Conservation (phyloP, 78 protist genomes). For the Dictyostelium purpureum region DNA sequence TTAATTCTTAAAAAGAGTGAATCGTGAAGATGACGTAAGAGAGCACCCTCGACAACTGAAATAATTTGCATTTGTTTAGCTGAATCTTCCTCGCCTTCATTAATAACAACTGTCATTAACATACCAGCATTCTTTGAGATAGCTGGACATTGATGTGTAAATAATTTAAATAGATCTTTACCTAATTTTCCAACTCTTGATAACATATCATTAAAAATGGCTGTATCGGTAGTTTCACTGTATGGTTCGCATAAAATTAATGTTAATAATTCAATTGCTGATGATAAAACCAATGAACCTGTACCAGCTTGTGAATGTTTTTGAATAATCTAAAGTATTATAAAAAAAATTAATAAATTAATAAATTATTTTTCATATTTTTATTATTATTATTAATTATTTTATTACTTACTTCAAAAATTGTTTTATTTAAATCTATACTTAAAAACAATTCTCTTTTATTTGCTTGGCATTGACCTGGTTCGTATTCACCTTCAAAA, state of each 20-base stretch:
- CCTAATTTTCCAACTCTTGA: constrained; percentile 75
- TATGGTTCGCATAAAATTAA: constrained; percentile 88
- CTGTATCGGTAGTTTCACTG: constrained; percentile 85
- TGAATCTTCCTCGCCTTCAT: constrained; percentile 83
- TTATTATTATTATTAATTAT: too few relatives aligned
- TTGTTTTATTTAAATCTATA: constrained; percentile 54
- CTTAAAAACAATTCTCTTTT: constrained; percentile 45
- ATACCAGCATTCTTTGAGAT: constrained; percentile 88
- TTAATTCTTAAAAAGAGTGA: constrained; percentile 48
- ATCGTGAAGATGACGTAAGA: constrained; percentile 70
- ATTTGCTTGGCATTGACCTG: constrained; percentile 52
- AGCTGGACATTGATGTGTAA: constrained; percentile 83
- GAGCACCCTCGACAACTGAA: constrained; percentile 88
- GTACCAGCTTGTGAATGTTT: constrained; percentile 78
- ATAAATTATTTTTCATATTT: too few relatives aligned
- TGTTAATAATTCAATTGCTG: constrained; percentile 87
- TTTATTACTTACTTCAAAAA: constrained; percentile 17
- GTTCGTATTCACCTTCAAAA: constrained; percentile 59
- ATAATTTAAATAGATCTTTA: constrained; percentile 78
- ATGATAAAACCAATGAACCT: constrained; percentile 83
- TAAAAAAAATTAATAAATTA: not conserved
- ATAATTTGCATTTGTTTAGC: constrained; percentile 70
- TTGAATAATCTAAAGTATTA: constrained; percentile 9
- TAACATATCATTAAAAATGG: constrained; percentile 71
- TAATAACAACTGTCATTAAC: constrained; percentile 84